Percentiles rank a stretch among this genome's conserved stretches.
Conservation (phyloP, 2,329 filamentous ascomycete genomes). For the Ophiostoma ulmi region DNA sequence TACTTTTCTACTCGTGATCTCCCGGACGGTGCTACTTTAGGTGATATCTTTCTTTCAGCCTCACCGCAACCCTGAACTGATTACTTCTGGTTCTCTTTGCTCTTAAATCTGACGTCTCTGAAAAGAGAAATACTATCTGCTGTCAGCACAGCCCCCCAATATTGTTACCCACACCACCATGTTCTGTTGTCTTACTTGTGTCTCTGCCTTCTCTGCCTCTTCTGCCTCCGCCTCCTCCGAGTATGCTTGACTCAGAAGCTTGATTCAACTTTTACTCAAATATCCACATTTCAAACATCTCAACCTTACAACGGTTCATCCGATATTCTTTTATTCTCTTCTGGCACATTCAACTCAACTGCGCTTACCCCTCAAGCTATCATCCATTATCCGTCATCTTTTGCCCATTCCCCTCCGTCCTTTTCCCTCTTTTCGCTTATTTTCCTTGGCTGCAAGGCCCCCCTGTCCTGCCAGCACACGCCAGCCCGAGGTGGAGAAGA, state of each 20-base stretch:
- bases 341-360: not conserved
- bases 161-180: constrained; percentile 8
- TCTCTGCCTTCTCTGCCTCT: not conserved
- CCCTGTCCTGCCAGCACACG: not conserved
- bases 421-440: constrained; percentile 9
- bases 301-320: not conserved
- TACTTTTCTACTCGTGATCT: not conserved
- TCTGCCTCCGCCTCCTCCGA: not conserved
- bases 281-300: not conserved
- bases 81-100: not conserved
- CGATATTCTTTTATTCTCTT: not conserved
- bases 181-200: not conserved
- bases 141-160: constrained; percentile 3
- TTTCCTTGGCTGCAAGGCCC: not conserved
- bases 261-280: not conserved
- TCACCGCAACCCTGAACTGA: constrained; percentile 18
- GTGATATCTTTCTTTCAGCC: constrained; percentile 19
- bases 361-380: not conserved
- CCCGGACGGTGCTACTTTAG: not conserved
- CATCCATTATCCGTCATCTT: no score
- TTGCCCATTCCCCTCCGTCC: no score
- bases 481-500: constrained; percentile 4
- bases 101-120: not conserved
- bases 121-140: not conserved
- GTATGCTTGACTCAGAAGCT: not conserved